Base-by-base conservation (phyloP, 2,329 filamentous ascomycete genomes). In the Neurospora sp. region DNA sequence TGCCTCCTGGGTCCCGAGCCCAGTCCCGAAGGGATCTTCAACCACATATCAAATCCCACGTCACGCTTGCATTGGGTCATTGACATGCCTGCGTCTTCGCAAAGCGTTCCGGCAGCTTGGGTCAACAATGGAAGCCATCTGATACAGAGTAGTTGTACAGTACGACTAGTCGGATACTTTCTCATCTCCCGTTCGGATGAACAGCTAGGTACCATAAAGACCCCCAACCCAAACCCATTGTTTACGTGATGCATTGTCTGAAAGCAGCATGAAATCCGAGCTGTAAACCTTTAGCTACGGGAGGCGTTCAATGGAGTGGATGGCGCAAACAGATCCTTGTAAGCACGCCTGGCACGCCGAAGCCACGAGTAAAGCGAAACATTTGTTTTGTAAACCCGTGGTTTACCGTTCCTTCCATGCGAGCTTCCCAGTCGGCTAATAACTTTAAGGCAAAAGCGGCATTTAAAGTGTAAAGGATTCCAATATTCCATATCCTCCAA, bases 291-390 rank as follows among this genome's bases (percentile, higher is more conserved):
- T 23, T 52, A 23, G 43, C 19, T 23, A 23, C 13, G n/a, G 17
- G 43, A 52, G 43, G 19, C 43, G 43, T 52, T 52, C 46, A 33
- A 58, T 58, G 46, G 13, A 33, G 68, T 38, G 66, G 68, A 70
- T 70, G 68, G 68, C 66, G 68, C 66, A 68, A 70, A 46, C n/a
- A 1, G 17, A 70, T 62, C 68, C 68, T 66, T 70, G 66, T 40
- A 70, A 70, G 68, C 23, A 23, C 23, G 23, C 23, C 23, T 23
- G 23, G 28, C 68, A 70, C 68, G 68, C 46, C 33, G 33, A 66
- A 46, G 36, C 38, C 36, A 62, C 67, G 10, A 68, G 39, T 33
- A 33, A 33, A 8, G 39, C 52, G 39, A 23, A 23, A 19, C 42
- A 23, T 23, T 23, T 8, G 23, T 68, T 39, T 33, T 23, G 38